Evolutionary conservation across 2,329 filamentous ascomycete genomes (phyloP), one percentile per base, ranked within the genome.

Genomic region (Xenoacremonium recifei): DNA sequence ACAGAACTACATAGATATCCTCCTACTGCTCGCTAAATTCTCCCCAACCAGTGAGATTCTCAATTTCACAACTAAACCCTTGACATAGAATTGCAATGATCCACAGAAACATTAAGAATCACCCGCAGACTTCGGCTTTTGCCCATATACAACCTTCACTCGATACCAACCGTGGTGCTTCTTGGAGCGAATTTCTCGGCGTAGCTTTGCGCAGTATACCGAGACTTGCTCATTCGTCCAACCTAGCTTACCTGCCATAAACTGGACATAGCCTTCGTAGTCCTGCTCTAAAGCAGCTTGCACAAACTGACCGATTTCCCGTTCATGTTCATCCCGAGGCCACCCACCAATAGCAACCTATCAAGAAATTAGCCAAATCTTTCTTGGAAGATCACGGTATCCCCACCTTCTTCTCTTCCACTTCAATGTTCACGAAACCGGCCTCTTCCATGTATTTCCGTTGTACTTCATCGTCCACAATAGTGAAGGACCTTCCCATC

Each of bases 311-410:
- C 47, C 47, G 4, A 49, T 37, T 23, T 49, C 40, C 3, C 39
- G 27, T 30, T 37, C 35, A 6, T 29, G 40, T 4, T 27, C 12
- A 19, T 49, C 47, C 4, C 40, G 41, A 4, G 47, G 36, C 47
- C 47, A 49, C 3, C 25, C 32, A n/a, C 44, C 44, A 12, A 52
- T 53, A 0, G 50, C 49, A 0, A 52, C 44, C 47, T 37, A 12
- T 37, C 33, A 39, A 25, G 21, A 40, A 13, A 2, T 35, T 16
- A 40, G 19, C 23, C 13, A 27, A 15, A 15, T 6, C 25, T 1
- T 27, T 2, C 10, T 16, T 16, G 12, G 29, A n/a, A 18, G 11
- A 15, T 40, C 10, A 11, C 21, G 18, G 10, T 18, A 21, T 21
- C n/a, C 23, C 13, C 7, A 27, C 40, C 34, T 16, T 35, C 43